A percentile compares a stretch with the other conserved stretches of the same genome.
phyloP scores from a whole-genome alignment of 495 filamentous ascomycete species.

The Lophiostoma macrostomum region DNA sequence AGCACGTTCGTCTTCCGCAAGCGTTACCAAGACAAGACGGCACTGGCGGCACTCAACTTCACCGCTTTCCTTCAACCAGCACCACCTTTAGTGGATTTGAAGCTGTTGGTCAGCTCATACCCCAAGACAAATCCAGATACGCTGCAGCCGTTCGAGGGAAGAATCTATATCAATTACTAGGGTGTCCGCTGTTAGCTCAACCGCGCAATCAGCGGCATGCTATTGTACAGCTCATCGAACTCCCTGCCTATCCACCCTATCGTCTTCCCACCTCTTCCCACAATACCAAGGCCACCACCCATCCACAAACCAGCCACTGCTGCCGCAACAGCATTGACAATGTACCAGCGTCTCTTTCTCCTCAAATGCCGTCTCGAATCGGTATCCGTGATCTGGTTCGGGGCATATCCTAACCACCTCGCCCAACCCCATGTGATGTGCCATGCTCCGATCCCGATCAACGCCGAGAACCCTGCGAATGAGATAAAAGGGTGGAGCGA shows the following conservation, averaged over 20 bases:
- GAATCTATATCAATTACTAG: conserved; percentile 22
- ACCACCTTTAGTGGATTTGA: conserved; percentile 1
- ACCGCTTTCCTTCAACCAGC: conserved; percentile 6
- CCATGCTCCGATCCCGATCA: conserved; percentile 67
- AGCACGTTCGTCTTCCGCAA: conserved; percentile 51
- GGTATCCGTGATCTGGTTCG: conserved; percentile 45
- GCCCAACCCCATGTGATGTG: conserved; percentile 84
- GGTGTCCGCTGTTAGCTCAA: conserved; percentile 26
- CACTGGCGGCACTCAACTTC: conserved; percentile 54
- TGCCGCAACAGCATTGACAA: conserved; percentile 61
- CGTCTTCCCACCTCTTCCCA: conserved; percentile 67
- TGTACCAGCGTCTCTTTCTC: conserved; percentile 64
- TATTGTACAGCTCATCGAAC: conserved; percentile 68
- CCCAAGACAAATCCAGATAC: background rate
- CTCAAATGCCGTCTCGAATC: conserved; percentile 49
- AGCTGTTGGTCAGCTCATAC: conserved; percentile 20
- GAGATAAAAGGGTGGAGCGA: conserved; percentile 62
- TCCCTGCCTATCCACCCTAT: conserved; percentile 74
- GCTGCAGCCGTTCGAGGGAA: conserved; percentile 25
- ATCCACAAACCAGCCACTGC: conserved; percentile 67
- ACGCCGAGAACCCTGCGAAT: conserved; percentile 61
- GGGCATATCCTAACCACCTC: conserved; percentile 62
- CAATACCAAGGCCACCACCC: conserved; percentile 72
- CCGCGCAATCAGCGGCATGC: conserved; percentile 51
- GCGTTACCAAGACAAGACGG: conserved; percentile 44